Evolutionary conservation across 768 basidiomycete genomes (phyloP), one percentile per base, ranked within the genome.

Genomic region (Boletus rubescentipes): DNA sequence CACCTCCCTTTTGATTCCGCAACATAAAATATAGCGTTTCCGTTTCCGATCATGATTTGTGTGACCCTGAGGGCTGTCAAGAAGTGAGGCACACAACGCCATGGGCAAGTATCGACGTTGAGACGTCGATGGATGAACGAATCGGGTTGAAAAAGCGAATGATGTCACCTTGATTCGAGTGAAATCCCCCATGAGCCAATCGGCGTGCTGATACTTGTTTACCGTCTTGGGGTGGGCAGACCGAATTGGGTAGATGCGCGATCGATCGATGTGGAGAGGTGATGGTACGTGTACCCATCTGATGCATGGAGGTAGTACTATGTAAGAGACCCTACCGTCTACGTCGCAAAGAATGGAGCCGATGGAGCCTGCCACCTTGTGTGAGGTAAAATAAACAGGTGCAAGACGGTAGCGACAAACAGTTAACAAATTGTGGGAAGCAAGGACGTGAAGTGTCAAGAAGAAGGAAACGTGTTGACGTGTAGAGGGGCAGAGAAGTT

Each of bases 301-400:
- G 38, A 47, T 37, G 9, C 9, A 49, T 15, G 34, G 41, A 5
- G 34, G n/a, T 36, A 26, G 31, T 29, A 34, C 50, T 53, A 23
- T 43, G 39, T 43, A 20, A 18, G 16, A 14, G n/a, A 9, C 18
- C 16, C 12, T 2, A 21, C 21, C 12, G 34, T n/a, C 31, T 16
- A 38, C 21, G 46, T 57, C 46, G 43, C 31, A 2, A 11, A 20
- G 26, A 4, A 14, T 21, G 12, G 16, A 49, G 34, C 31, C 39
- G 26, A 29, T 18, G 18, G 21, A 47, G 18, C 23, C 35, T 29
- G 11, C 10, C 10, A 18, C 11, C 37, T 9, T 18, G 43, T 6
- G 40, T 59, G 58, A 59, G 46, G 57, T 59, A 59, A 59, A 46
- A 32, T n/a, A 32, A 36, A 49, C 35, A 7, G 40, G 29, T 49